A percentile compares a stretch with the other conserved stretches of the same genome.
phyloP scores from a whole-genome alignment of 148 eudicot species.

The Selenicereus undatus region DNA sequence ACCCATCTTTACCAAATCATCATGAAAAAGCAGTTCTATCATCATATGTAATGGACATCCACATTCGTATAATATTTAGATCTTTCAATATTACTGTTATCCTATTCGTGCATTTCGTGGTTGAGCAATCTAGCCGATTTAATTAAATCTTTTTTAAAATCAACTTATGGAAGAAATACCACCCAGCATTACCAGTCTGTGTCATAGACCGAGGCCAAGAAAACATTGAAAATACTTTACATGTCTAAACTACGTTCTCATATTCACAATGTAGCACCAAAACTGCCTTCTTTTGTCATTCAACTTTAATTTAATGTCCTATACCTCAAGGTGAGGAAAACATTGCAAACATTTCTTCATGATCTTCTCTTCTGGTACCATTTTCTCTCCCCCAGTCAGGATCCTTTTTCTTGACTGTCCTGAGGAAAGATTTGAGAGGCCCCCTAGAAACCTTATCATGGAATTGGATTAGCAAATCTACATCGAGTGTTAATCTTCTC shows the following conservation, averaged over 20 bases:
- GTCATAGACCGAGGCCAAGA: not conserved
- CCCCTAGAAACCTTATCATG: not conserved
- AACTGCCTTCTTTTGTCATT: not conserved
- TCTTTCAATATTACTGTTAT: too few species aligned
- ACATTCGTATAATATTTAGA: too few species aligned
- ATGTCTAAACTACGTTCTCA: not conserved
- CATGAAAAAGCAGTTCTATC: too few species aligned
- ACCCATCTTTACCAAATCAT: too few species aligned
- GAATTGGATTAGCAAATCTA: not conserved
- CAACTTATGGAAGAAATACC: not conserved
- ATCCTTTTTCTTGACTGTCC: not conserved
- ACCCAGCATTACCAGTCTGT: not conserved
- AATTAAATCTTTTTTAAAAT: too few species aligned
- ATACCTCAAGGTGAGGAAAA: not conserved
- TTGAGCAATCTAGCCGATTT: not conserved
- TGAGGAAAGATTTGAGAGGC: not conserved
- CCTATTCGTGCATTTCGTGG: not conserved
- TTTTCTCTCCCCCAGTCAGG: not conserved
- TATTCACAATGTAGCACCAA: conserved; percentile 3
- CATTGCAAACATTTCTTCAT: not conserved
- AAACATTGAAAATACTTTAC: not conserved
- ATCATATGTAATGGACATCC: too few species aligned
- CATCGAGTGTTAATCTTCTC: not conserved
- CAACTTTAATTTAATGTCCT: not conserved
- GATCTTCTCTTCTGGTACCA: not conserved